Conservation (phyloP, 2,329 filamentous ascomycete species). For the Fusarium caatingaense region DNA sequence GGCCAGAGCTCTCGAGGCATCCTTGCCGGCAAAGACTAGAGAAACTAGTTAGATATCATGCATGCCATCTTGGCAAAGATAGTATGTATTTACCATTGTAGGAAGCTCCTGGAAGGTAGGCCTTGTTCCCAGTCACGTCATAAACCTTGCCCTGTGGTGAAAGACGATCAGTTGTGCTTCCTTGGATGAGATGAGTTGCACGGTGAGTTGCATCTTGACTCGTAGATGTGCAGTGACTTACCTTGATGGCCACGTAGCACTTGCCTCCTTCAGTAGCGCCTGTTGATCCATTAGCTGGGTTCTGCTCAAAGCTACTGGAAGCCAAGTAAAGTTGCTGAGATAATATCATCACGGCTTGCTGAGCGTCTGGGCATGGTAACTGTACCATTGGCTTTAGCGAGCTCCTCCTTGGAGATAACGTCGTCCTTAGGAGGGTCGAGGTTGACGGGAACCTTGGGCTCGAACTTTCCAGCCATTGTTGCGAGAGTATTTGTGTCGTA, state of each 20-base stretch:
- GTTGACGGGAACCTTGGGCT: conserved; percentile 79
- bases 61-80: not conserved
- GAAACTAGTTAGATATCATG: conserved; percentile 11
- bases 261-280: conserved; percentile 72
- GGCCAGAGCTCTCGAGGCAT: conserved; percentile 91
- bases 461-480: conserved; percentile 74
- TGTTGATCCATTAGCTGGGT: conserved; percentile 52
- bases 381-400: conserved; percentile 86
- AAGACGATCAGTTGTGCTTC: conserved; percentile 22
- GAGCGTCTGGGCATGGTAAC: conserved; percentile 20
- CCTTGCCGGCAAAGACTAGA: conserved; percentile 93
- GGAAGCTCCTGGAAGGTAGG: conserved; percentile 83
- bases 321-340: not conserved
- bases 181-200: conserved; percentile 6
- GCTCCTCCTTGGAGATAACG: conserved; percentile 81
- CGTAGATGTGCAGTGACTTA: conserved; percentile 46
- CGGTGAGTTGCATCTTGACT: not conserved
- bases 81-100: conserved; percentile 76
- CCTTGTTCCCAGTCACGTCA: conserved; percentile 89
- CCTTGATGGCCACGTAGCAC: conserved; percentile 78
- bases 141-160: conserved; percentile 83
- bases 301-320: not conserved
- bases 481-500: not conserved
- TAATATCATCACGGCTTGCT: not conserved
- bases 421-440: conserved; percentile 90